Base-by-base conservation (phyloP, 768 basidiomycete species). In the Daedalea quercina region DNA sequence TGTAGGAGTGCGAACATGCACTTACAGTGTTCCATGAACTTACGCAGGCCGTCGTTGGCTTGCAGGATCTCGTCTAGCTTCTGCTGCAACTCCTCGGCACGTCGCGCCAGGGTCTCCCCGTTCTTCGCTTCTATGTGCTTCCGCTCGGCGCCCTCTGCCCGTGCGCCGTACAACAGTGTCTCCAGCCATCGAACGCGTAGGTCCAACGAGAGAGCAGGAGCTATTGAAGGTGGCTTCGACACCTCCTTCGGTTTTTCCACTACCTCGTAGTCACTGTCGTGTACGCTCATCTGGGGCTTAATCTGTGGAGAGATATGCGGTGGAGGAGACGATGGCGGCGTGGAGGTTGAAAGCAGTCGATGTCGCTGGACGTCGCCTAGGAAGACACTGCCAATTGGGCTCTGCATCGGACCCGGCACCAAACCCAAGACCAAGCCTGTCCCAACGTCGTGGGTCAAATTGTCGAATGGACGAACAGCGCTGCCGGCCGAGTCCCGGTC, bases 121-220 rank as follows among this genome's bases (percentile, higher is more conserved):
- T 68, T 73, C 60, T 75, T 78, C 50, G 78, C 66, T 45, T 74
- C 56, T 15, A 17, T 15, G 65, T 52, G 63, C 57, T 65, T 72
- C 61, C 59, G 69, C 71, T 64, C 76, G 44, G 49, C 56, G 66
- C 71, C 58, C 65, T 65, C 50, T 40, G 78, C 74, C 44, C 76
- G 76, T 20, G 84, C 76, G 37, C 90, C 90, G 37, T 82, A 66
- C 2, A 91, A 69, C 47, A 93, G 71, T 17, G 87, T 87, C 64
- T 91, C 90, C 1, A 93, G 72, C 87, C 87, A 90, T 52, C 86
- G 74, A 33, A 92, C 65, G 1, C 90, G 78, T 20, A 93, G 71
- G 59, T 91, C 84, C 11, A 93, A 70, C 2, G 90, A 85, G 13
- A 88, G 71, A 0, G 67, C 67, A 3, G 90, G 84, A 31, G 85